Base-by-base conservation (phyloP, 495 filamentous ascomycete genomes). In the Talaromyces nanjingensis region DNA sequence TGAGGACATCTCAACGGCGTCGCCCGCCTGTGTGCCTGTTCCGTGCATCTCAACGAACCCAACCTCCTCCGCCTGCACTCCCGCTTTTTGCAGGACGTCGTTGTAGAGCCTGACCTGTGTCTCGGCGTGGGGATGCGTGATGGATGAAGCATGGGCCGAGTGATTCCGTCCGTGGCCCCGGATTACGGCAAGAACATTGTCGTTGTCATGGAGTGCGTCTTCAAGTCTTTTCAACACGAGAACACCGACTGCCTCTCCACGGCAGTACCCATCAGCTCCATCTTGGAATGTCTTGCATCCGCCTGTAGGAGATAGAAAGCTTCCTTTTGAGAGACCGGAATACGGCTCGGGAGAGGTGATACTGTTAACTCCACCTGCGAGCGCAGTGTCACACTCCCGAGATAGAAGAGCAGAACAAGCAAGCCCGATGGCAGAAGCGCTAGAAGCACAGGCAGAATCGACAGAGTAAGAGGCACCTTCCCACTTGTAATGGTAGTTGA, bases 41-140 rank as follows among this genome's bases (percentile, higher is more conserved):
- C 78, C 78, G 68, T 81, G 78, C 78, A 79, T 79, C 68, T 81
- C 78, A 6, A 81, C 74, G 65, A 76, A 79, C 65, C 68, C 71
- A 65, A 81, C 70, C 56, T 77, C 74, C 60, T 73, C 73, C 1
- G 78, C 73, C 62, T 79, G 70, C 37, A 79, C 68, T 60, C 70
- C 75, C 62, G 73, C 70, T 20, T 74, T 69, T 34, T 68, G 70
- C 14, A 81, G 69, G 18, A 81, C 73, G 33, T 59, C 65, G 65
- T 77, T 74, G 69, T 76, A 79, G 3, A 79, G 63, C 62, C 74
- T 18, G 73, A 78, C 64, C n/a, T 64, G 52, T 77, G 76, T 70
- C 70, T 31, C 74, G 69, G 63, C 83, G 29, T 31, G 29, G 5
- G 29, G 29, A 31, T 31, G 29, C 29, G 29, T 31, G 29, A 31